phyloP scores from a whole-genome alignment of 2,329 filamentous ascomycete species.

The Alternaria brassicae region DNA sequence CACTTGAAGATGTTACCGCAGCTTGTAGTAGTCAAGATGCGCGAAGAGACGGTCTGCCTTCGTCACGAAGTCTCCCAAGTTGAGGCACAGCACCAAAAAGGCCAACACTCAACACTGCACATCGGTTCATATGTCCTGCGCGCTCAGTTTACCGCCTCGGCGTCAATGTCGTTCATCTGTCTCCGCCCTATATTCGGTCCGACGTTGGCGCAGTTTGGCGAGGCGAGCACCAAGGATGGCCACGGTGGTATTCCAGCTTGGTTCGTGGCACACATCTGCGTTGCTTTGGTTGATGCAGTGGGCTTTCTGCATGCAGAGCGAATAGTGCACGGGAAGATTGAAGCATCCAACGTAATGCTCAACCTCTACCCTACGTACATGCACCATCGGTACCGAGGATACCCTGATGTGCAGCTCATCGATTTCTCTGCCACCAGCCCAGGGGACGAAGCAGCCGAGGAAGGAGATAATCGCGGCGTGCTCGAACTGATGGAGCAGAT shows the following conservation, averaged over 20 bases:
- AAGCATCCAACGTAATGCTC: constrained; percentile 12
- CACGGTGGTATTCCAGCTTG: constrained; percentile 9
- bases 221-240: background rate
- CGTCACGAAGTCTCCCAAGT: background rate
- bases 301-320: constrained; percentile 9
- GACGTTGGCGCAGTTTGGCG: constrained; percentile 16
- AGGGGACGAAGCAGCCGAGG: background rate
- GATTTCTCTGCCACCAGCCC: constrained; percentile 1
- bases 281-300: constrained; percentile 16
- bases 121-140: constrained; percentile 1
- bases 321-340: constrained; percentile 9
- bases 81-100: background rate
- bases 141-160: background rate
- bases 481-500: constrained; percentile 9
- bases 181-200: constrained; percentile 19
- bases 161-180: constrained; percentile 9
- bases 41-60: background rate
- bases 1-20: background rate
- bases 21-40: constrained; percentile 10
- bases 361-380: constrained; percentile 11
- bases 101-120: background rate
- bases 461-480: constrained; percentile 6
- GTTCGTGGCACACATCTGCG: constrained; percentile 22
- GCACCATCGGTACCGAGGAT: constrained; percentile 17
- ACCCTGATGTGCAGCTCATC: constrained; percentile 19